These are phyloP conservation scores for Rhizomucor pusillus DNA, from an alignment of 371 early-diverging fungal genomes.

Conservation along the genomic window DNA sequence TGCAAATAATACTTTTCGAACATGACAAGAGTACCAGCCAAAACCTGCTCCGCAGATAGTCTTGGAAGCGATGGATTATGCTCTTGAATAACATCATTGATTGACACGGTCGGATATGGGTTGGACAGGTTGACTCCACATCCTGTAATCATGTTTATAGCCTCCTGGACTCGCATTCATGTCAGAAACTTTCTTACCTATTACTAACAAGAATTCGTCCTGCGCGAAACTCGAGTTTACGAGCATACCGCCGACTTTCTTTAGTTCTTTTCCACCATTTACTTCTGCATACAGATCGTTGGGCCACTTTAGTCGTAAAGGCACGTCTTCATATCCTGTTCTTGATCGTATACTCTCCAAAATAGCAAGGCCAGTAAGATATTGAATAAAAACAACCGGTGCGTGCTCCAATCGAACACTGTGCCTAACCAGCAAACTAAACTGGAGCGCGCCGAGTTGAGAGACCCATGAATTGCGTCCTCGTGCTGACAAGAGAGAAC, in stretches of 20 bases:
- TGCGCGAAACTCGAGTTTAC: slow-evolving; percentile 74
- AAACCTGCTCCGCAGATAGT: slow-evolving; percentile 67
- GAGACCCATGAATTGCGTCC: slow-evolving; percentile 95
- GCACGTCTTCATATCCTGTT: slow-evolving; percentile 75
- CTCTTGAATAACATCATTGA: slow-evolving; percentile 75
- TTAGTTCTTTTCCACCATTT: slow-evolving; percentile 31
- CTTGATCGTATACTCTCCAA: slow-evolving; percentile 72
- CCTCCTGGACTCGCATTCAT: too few species aligned
- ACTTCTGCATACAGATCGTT: slow-evolving; percentile 86
- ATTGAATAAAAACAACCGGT: slow-evolving; percentile 86
- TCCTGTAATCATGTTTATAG: slow-evolving; percentile 39
- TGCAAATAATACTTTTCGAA: slow-evolving; percentile 72
- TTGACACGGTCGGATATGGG: slow-evolving; percentile 75
- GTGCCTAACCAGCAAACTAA: slow-evolving; percentile 78
- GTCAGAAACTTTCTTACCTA: slow-evolving; percentile 62
- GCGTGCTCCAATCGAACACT: slow-evolving; percentile 49
- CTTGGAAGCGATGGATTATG: slow-evolving; percentile 32
- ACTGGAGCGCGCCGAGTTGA: slow-evolving; percentile 86
- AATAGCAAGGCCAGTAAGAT: slow-evolving; percentile 80
- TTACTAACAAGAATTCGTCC: slow-evolving; percentile 75
- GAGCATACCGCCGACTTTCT: slow-evolving; percentile 86
- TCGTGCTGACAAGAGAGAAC: slow-evolving; percentile 52
- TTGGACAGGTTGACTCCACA: slow-evolving; percentile 88
- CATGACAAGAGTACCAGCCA: slow-evolving; percentile 71
- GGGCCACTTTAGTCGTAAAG: slow-evolving; percentile 93